These are phyloP conservation scores for Sporothrix schenckii DNA, from an alignment of 2,329 filamentous ascomycete genomes.

Conservation along the genomic window DNA sequence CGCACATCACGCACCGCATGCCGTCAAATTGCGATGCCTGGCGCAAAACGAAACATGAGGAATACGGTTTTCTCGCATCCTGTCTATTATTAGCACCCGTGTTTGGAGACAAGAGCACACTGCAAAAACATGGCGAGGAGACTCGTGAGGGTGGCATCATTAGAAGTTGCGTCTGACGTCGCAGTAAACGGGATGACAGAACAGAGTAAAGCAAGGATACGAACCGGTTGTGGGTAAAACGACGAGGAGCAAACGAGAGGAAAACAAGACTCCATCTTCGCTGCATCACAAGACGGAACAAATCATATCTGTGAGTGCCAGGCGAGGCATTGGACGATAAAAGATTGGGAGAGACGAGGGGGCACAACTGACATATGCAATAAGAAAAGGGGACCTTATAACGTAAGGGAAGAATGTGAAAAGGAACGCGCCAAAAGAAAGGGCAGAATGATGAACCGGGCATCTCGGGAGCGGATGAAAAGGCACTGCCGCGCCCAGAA, in stretches of 20 bases:
- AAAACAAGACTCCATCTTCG: background rate
- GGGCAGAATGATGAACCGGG: background rate
- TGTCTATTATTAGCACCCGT: conserved; percentile 15
- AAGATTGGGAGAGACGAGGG: background rate
- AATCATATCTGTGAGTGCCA: conserved; percentile 1
- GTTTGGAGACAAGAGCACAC: background rate
- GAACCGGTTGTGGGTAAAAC: background rate
- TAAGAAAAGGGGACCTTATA: background rate
- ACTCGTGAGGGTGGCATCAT: conserved; percentile 12
- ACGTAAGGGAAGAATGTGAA: background rate
- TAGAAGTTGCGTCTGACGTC: conserved; percentile 7
- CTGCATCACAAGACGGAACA: conserved; percentile 3
- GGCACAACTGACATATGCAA: background rate
- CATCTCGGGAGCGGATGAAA: conserved; percentile 20
- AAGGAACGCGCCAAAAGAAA: background rate
- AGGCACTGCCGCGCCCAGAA: conserved; percentile 7
- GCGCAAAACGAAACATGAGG: conserved; percentile 26
- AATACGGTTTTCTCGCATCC: conserved; percentile 1
- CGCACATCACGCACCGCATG: conserved; percentile 19
- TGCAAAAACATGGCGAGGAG: background rate
- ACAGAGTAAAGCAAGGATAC: background rate
- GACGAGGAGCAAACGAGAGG: background rate
- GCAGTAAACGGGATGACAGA: background rate
- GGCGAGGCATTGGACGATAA: conserved; percentile 23
- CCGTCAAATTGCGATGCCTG: background rate